Percentiles rank a stretch among this genome's conserved stretches.
phyloP scores from a whole-genome alignment of 2,329 filamentous ascomycete genomes.

The Arachnopeziza araneosa region DNA sequence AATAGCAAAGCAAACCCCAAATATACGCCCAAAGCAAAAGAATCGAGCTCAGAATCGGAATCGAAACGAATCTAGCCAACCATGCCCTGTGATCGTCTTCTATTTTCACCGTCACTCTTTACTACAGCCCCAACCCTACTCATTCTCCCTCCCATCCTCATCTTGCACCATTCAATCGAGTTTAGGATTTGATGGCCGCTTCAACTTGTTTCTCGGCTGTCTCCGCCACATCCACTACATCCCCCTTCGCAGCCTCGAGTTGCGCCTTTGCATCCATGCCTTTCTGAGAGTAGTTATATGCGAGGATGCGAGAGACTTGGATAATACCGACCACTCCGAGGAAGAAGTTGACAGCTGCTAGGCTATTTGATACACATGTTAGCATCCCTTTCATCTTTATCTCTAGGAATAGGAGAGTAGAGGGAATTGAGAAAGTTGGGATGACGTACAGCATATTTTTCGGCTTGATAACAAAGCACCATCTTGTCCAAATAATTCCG shows the following conservation, averaged over 20 bases:
- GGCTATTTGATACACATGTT: constrained; percentile 39
- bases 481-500: constrained; percentile 94
- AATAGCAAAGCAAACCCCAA: not conserved
- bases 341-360: constrained; percentile 98
- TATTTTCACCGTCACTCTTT: not conserved
- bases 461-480: constrained; percentile 96
- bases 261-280: constrained; percentile 18
- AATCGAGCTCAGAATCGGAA: not conserved
- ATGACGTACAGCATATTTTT: constrained; percentile 75
- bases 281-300: constrained; percentile 60
- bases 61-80: not conserved
- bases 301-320: constrained; percentile 72
- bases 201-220: not conserved
- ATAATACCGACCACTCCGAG: constrained; percentile 80
- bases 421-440: not conserved
- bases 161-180: not conserved
- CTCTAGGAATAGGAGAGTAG: not conserved
- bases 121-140: not conserved
- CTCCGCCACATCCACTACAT: not conserved
- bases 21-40: not conserved
- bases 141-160: not conserved
- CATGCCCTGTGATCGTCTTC: not conserved
- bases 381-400: not conserved
- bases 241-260: not conserved
- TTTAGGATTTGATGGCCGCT: not conserved